Conservation (phyloP, 169 alveolate species). For the Plasmodium sp. region DNA sequence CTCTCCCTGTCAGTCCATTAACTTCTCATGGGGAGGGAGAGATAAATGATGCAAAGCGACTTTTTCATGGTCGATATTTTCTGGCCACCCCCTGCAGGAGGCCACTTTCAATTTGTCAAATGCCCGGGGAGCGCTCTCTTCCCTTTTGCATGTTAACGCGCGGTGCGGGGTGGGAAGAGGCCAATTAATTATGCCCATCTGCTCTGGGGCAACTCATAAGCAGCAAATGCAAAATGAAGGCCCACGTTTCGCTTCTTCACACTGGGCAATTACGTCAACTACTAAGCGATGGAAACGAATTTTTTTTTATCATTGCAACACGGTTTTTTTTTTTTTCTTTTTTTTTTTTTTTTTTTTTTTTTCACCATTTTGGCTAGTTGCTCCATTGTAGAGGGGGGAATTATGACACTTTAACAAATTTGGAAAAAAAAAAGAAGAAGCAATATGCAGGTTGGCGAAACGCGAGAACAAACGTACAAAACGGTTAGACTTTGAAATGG, state of each 20-base stretch:
- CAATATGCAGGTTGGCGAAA: background rate
- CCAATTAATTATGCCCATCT: background rate
- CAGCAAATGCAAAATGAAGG: background rate
- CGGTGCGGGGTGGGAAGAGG: background rate
- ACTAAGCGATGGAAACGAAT: background rate
- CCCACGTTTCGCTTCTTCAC: background rate
- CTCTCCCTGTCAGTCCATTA: background rate
- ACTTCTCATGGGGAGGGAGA: background rate
- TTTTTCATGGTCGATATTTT: background rate
- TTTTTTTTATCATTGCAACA: background rate
- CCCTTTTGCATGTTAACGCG: background rate
- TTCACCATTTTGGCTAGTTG: background rate
- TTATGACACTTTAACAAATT: background rate
- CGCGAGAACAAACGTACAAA: background rate
- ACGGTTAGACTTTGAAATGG: background rate
- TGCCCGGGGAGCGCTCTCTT: background rate
- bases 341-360: background rate
- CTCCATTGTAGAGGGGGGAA: background rate
- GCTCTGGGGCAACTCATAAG: background rate
- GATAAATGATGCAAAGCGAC: background rate
- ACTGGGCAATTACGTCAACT: background rate
- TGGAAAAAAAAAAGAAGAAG: no score
- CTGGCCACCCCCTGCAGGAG: background rate
- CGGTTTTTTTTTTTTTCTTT: no score
- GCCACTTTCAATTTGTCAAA: background rate